Evolutionary conservation across 2,329 filamentous ascomycete genomes (phyloP), one percentile per base, ranked within the genome.

Genomic region (Diaporthe ampelina): DNA sequence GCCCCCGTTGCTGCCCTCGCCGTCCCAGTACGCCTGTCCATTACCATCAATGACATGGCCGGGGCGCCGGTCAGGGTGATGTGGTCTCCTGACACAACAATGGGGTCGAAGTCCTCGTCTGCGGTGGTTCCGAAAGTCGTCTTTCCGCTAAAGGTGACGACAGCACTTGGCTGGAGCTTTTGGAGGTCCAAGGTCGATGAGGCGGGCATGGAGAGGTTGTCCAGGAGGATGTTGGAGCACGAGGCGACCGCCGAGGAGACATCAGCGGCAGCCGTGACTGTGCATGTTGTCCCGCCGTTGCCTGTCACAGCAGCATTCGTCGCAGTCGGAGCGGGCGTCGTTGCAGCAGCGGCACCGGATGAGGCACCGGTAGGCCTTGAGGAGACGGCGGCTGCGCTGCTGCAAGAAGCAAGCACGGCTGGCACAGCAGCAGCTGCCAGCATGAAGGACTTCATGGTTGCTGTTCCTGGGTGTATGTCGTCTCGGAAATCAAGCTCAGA

Each of bases 151-250:
- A 77, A 78, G 67, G 73, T 74, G 76, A 83, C 80, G n/a, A 76
- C 79, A 21, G 83, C 82, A 35, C 80, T 81, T 15, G 78, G 74
- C 54, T 80, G 78, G 19, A 84, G 77, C 32, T 77, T 78, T 40
- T 78, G 81, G 58, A 85, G 76, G 72, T 85, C 81, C 11, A 85
- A 79, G 21, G 82, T 84, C 45, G 78, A 79, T 24, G 81, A 80
- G 6, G 83, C 78, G 9, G 83, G 83, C 19, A 84, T 81, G 13
- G 76, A 79, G 21, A 85, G 78, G 74, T 81, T 80, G 70, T 77
- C 79, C 8, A 86, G 80, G 37, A 82, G 78, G 71, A 86, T 85
- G 61, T 79, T 80, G 1, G 81, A 78, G 79, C 83, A 84, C 26
- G 81, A 80, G 17, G 75, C 74, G 43, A 77, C 75, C 4, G 77